A percentile compares a stretch with the other conserved stretches of the same genome.
Conservation (phyloP, 2,329 filamentous ascomycete species). For the Grosmannia huntii region DNA sequence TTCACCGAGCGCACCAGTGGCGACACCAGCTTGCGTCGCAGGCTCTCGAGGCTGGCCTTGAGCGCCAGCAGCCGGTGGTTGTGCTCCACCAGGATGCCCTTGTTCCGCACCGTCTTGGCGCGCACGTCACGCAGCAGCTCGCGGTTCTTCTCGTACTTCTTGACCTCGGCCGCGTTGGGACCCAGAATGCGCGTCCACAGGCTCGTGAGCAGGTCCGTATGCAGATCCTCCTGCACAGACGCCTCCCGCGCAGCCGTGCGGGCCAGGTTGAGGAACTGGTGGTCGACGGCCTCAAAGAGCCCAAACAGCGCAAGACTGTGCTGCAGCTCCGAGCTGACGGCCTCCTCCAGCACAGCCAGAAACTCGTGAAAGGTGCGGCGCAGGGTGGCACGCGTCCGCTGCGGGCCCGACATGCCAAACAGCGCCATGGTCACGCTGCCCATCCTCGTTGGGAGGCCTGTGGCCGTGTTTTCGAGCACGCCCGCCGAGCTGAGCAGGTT, state of each 20-base stretch:
- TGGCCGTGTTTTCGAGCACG: conserved; percentile 39
- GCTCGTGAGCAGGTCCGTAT: conserved; percentile 62
- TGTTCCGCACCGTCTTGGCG: conserved; percentile 74
- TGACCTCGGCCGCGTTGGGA: conserved; percentile 57
- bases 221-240: conserved; percentile 64
- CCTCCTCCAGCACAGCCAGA: conserved; percentile 74
- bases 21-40: conserved; percentile 70
- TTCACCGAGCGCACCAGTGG: conserved; percentile 64
- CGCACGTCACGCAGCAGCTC: conserved; percentile 66
- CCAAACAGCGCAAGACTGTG: conserved; percentile 70
- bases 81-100: conserved; percentile 74
- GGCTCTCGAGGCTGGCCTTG: conserved; percentile 75
- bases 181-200: conserved; percentile 82
- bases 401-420: conserved; percentile 68
- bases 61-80: conserved; percentile 72
- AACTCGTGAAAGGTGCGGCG: conserved; percentile 85
- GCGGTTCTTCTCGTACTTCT: conserved; percentile 87
- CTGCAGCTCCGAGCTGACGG: conserved; percentile 71
- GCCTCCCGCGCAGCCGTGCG: conserved; percentile 76
- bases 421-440: conserved; percentile 58
- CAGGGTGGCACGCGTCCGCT: conserved; percentile 67
- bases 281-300: conserved; percentile 85
- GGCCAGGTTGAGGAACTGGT: conserved; percentile 78
- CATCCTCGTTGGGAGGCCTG: conserved; percentile 50
- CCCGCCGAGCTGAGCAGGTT: conserved; percentile 55